Evolutionary conservation across 371 early-diverging fungal genomes (phyloP), one percentile per base, ranked within the genome.

Genomic region (Chytridium lagenaria): DNA sequence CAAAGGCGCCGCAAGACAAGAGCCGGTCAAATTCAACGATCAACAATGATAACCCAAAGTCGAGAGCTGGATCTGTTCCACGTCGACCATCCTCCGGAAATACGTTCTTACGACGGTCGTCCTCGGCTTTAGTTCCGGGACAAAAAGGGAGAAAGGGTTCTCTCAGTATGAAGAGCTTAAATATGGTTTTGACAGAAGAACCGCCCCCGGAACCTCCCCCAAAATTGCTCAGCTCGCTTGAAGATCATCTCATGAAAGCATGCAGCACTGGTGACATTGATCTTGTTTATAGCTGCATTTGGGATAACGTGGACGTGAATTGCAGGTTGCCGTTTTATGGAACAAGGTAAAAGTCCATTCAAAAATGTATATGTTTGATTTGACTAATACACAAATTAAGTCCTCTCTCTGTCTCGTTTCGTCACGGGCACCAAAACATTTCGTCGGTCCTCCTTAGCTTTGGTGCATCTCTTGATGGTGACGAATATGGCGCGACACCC

Each of bases 401-500:
- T 12, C 84, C 84, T 15, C 73, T 84, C 1, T 71, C 80, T 2
- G 51, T 78, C 2, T 81, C 84, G 3, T 84, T 78, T 68, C 79
- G 77, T 26, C 23, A 74, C 33, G 80, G 80, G 22, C 71, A 84
- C 39, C 34, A 30, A 12, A 37, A 40, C 2, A 64, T 84, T 30
- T 77, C 73, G 22, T 36, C 72, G 1, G 68, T 82, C 2, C 70
- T 84, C 26, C 59, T 81, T 22, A 65, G 77, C n/a, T 84, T 81
- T 71, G 85, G 85, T 36, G 85, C 85, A 1, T 55, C 50, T 16
- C 44, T 77, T 2, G 78, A 80, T 55, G 72, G 76, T 2, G 81
- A 84, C 67, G 76, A 72, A 10, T 84, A 84, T 70, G 80, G 81
- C 2, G 80, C 69, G 0, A 80, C 82, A 2, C 80, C 85, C 0